Evolutionary conservation across 441 rosid genomes (phyloP).

Genomic region (Isatis lusitanica): DNA sequence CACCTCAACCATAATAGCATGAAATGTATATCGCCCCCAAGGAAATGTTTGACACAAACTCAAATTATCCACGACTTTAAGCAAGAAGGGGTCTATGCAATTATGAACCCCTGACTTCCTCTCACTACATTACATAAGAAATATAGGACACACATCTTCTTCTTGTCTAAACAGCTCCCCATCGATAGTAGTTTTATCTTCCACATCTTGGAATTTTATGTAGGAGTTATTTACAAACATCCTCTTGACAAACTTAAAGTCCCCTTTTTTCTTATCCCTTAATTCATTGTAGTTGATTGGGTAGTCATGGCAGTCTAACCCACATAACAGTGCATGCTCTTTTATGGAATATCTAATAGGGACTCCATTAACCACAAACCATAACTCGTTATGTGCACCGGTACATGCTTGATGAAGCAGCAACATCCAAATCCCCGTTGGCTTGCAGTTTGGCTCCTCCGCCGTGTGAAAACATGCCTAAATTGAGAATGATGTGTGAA

Average conservation of each 20-base stretch:
- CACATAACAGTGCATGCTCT: not conserved
- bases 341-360: not conserved
- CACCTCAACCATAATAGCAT: not conserved
- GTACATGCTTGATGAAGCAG: not conserved
- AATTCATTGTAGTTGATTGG: no score
- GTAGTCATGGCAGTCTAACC: not conserved
- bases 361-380: not conserved
- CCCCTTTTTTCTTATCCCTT: no score
- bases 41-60: not conserved
- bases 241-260: not conserved
- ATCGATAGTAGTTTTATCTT: no score
- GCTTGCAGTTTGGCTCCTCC: not conserved
- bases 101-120: not conserved
- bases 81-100: not conserved
- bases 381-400: not conserved
- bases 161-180: no score
- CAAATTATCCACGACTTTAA: not conserved
- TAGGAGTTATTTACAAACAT: no score
- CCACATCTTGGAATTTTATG: no score
- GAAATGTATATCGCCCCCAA: not conserved
- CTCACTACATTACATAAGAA: no score
- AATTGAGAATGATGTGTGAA: not conserved
- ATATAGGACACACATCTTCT: no score
- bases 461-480: not conserved
- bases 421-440: not conserved